These are phyloP conservation scores for Serendipita indica DNA, from an alignment of 768 basidiomycete species.

Conservation along the genomic window DNA sequence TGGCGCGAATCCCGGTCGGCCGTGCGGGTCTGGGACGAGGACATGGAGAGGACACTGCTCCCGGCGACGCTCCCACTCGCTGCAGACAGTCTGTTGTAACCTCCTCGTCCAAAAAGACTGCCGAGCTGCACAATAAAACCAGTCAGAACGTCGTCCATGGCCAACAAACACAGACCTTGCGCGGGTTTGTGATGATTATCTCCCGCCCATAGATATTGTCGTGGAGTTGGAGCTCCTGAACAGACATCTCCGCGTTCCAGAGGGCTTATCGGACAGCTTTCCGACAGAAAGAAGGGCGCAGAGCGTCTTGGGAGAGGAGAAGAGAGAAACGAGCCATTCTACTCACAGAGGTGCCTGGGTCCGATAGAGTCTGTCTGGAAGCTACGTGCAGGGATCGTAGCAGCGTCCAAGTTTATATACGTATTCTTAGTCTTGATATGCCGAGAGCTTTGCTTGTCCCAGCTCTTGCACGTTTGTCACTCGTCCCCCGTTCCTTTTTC, in stretches of 20 bases:
- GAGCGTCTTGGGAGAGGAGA: neutral
- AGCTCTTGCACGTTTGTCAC: no score
- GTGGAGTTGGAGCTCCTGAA: no score
- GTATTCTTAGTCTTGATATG: no score
- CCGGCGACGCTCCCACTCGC: neutral
- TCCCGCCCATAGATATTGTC: constrained; percentile 7
- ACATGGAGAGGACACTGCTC: neutral
- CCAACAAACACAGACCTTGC: neutral
- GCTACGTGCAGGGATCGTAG: no score
- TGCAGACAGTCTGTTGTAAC: neutral
- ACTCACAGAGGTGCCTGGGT: no score
- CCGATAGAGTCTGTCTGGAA: no score
- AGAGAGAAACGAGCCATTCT: neutral
- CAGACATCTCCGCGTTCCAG: no score
- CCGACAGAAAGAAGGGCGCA: neutral
- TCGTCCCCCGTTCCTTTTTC: no score
- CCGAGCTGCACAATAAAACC: no score
- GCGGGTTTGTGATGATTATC: neutral
- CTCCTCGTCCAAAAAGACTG: neutral
- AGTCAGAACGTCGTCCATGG: no score
- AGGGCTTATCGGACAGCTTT: neutral
- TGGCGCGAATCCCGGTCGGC: neutral
- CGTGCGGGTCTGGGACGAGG: neutral
- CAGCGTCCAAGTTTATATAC: no score
- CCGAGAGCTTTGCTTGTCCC: no score